These are phyloP conservation scores for Cordyceps farinosa DNA, from an alignment of 2,329 filamentous ascomycete genomes.

Conservation along the genomic window DNA sequence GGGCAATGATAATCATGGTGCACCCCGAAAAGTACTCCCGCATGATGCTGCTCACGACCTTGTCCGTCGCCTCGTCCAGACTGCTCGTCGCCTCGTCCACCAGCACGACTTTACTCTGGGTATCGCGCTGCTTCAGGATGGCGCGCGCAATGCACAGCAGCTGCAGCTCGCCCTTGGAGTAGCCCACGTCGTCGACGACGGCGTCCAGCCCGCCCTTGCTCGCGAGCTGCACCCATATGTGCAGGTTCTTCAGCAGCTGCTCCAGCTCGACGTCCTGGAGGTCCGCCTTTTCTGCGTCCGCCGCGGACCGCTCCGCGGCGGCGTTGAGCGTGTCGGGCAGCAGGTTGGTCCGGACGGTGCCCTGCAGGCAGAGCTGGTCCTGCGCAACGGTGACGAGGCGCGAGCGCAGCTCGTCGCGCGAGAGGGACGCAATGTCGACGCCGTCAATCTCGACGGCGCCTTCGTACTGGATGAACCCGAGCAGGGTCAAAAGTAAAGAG, in stretches of 20 bases:
- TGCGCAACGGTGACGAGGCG: constrained; percentile 20
- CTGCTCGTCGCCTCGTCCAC: constrained; percentile 24
- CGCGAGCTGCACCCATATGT: constrained; percentile 11
- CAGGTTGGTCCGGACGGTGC: not conserved
- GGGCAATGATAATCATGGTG: constrained; percentile 19
- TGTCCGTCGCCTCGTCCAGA: constrained; percentile 21
- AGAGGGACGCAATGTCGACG: constrained; percentile 9
- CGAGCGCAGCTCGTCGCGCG: constrained; percentile 13
- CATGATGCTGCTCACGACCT: constrained; percentile 15
- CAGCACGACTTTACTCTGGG: constrained; percentile 18
- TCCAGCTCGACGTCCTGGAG: not conserved
- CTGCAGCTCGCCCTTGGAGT: constrained; percentile 21
- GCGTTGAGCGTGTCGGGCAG: not conserved
- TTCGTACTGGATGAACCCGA: not conserved
- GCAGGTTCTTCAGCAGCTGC: not conserved
- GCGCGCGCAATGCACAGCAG: constrained; percentile 21
- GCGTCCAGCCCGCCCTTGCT: constrained; percentile 19
- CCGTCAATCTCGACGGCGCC: constrained; percentile 17
- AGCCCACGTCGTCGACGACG: constrained; percentile 6
- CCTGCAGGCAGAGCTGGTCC: constrained; percentile 12
- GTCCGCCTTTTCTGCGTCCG: not conserved
- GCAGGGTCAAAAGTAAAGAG: not conserved
- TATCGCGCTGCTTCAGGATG: constrained; percentile 18
- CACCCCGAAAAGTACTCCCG: constrained; percentile 18
- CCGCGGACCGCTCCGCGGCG: not conserved